These are phyloP conservation scores for Articulospora tetracladia DNA, from an alignment of 495 filamentous ascomycete species.

Conservation along the genomic window DNA sequence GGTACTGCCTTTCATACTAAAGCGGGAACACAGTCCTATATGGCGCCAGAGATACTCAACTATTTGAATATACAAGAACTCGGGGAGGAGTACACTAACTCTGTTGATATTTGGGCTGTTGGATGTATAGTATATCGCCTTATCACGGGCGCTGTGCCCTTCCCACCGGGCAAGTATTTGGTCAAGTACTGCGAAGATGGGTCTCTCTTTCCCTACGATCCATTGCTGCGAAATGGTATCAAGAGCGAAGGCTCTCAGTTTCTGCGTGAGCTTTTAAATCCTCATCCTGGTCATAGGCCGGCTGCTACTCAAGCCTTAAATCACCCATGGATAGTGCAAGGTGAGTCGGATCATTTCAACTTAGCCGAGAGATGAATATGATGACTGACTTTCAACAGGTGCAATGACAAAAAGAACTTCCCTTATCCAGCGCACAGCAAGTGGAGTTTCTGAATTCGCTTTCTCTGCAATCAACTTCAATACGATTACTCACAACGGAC, in stretches of 20 bases:
- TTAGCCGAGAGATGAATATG: too few species aligned
- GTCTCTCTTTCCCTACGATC: constrained; percentile 5
- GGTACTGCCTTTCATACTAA: neutral
- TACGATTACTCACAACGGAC: neutral
- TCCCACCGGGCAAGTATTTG: constrained; percentile 1
- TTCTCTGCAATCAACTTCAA: neutral
- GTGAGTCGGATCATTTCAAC: too few species aligned
- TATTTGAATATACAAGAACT: neutral
- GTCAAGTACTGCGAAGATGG: constrained; percentile 7
- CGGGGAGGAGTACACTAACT: neutral
- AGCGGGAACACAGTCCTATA: constrained; percentile 6
- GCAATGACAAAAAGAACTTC: neutral
- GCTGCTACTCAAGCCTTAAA: constrained; percentile 5
- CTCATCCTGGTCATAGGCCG: constrained; percentile 3
- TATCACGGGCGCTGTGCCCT: constrained; percentile 5
- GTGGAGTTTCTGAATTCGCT: neutral
- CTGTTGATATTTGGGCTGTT: constrained; percentile 16
- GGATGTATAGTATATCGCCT: constrained; percentile 13
- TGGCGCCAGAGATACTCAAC: constrained; percentile 12
- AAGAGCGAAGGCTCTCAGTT: constrained; percentile 9
- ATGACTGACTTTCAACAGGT: neutral
- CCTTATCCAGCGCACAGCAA: neutral
- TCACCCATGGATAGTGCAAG: constrained; percentile 3
- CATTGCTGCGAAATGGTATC: neutral
- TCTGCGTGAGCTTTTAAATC: constrained; percentile 1